A percentile compares a stretch with the other conserved stretches of the same genome.
Conservation (phyloP, 495 filamentous ascomycete genomes). For the Hypomontagnella monticulosa region DNA sequence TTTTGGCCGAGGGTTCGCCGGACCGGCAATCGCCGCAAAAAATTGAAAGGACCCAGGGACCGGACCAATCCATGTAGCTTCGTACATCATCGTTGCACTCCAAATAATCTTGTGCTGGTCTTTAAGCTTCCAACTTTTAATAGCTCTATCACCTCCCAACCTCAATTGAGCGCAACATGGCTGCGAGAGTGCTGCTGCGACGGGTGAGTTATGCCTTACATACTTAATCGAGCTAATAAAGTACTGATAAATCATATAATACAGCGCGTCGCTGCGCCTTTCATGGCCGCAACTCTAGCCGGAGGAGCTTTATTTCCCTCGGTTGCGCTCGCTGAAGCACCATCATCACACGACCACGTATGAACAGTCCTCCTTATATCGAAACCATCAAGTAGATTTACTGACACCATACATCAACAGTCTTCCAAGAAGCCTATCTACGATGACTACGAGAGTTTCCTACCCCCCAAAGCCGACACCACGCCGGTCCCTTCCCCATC, state of each 20-base stretch:
- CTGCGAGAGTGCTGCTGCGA: constrained; percentile 63
- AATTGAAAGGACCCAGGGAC: constrained; percentile 9
- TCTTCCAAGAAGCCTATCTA: constrained; percentile 85
- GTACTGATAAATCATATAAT: constrained; percentile 25
- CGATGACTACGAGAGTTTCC: constrained; percentile 68
- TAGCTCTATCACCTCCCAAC: constrained; percentile 24
- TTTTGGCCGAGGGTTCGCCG: constrained; percentile 33
- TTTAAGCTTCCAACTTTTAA: constrained; percentile 9
- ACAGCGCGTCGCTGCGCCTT: constrained; percentile 56
- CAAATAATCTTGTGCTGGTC: constrained; percentile 1
- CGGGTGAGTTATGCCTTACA: constrained; percentile 46
- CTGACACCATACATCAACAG: constrained; percentile 42
- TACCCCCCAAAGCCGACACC: constrained; percentile 50
- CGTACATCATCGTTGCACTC: constrained; percentile 32
- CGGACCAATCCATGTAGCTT: constrained; percentile 1
- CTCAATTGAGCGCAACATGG: constrained; percentile 60
- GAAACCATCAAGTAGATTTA: background rate
- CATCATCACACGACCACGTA: constrained; percentile 51
- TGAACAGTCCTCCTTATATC: constrained; percentile 18
- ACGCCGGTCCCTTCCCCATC: constrained; percentile 46
- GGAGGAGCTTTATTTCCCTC: constrained; percentile 57
- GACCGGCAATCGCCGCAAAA: constrained; percentile 36
- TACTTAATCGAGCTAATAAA: constrained; percentile 1
- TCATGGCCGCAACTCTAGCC: constrained; percentile 57
- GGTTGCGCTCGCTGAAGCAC: constrained; percentile 57